phyloP scores from a whole-genome alignment of 176 grass and related monocot genomes.

The Rhynchospora pubera region DNA sequence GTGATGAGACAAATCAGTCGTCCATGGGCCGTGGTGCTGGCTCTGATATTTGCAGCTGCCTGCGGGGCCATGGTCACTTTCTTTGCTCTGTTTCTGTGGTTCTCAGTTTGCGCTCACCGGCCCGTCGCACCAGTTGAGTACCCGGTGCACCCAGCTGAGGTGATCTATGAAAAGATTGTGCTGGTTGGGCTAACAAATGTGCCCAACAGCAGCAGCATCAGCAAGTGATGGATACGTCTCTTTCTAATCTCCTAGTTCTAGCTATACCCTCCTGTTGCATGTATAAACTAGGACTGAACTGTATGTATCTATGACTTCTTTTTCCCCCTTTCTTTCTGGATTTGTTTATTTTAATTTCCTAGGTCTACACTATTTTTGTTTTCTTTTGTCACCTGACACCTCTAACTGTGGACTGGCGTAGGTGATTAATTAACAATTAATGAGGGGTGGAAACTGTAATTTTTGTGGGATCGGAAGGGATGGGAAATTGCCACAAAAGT shows the following conservation, averaged over 20 bases:
- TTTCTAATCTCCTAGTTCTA: background rate
- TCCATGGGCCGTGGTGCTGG: slow-evolving; percentile 35
- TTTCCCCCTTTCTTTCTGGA: background rate
- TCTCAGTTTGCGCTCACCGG: slow-evolving; percentile 28
- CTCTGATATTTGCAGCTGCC: slow-evolving; percentile 59
- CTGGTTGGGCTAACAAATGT: slow-evolving; percentile 39
- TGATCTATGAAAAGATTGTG: slow-evolving; percentile 81
- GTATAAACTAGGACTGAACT: slow-evolving; percentile 3
- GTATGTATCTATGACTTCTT: background rate
- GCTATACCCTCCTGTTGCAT: slow-evolving; percentile 7
- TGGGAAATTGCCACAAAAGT: slow-evolving; percentile 27
- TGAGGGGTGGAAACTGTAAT: slow-evolving; percentile 51
- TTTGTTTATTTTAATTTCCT: background rate
- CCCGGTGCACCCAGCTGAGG: slow-evolving; percentile 40
- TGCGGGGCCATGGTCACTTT: slow-evolving; percentile 60
- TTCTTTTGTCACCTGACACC: background rate
- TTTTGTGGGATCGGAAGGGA: slow-evolving; percentile 33
- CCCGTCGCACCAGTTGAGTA: slow-evolving; percentile 68
- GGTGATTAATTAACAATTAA: background rate
- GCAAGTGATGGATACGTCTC: slow-evolving; percentile 20
- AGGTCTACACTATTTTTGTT: background rate
- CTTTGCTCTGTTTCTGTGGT: slow-evolving; percentile 58
- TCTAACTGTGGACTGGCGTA: background rate
- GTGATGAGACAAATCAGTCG: slow-evolving; percentile 5
- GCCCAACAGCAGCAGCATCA: slow-evolving; percentile 1